A percentile compares a stretch with the other conserved stretches of the same genome.
These are phyloP conservation scores for Porcisia deanei DNA, from an alignment of 208 protist genomes.

Conservation along the genomic window DNA sequence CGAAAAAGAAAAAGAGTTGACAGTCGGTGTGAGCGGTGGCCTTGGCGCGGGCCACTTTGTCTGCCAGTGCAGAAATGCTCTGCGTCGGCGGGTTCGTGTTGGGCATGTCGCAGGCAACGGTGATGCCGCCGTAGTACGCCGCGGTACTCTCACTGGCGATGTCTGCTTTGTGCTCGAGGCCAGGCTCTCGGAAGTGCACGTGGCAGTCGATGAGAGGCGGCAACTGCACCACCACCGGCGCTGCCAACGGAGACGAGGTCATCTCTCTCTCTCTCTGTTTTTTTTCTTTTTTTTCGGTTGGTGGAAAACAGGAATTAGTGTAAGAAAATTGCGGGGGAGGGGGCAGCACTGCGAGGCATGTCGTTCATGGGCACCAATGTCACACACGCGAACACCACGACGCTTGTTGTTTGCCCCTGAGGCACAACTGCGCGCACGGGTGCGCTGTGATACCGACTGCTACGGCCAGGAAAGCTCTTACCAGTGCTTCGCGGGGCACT, in stretches of 20 bases:
- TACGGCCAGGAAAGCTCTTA: no score
- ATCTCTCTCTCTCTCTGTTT: conserved; percentile 1
- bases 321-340: background rate
- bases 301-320: background rate
- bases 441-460: no score
- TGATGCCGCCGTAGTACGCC: conserved; percentile 91
- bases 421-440: no score
- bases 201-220: conserved; percentile 93
- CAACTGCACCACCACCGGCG: conserved; percentile 39
- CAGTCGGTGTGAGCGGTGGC: conserved; percentile 24
- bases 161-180: conserved; percentile 93
- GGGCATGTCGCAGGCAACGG: conserved; percentile 84
- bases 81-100: conserved; percentile 88
- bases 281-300: background rate
- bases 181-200: conserved; percentile 94
- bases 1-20: conserved; percentile 83
- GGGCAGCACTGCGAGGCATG: background rate
- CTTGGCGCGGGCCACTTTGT: conserved; percentile 66
- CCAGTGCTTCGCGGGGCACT: no score
- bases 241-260: conserved; percentile 3
- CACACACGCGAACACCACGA: no score
- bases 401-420: no score
- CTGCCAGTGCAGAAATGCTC: conserved; percentile 58
- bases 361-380: no score
- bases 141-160: conserved; percentile 88